These are phyloP conservation scores for Silene coronaria DNA, from an alignment of 179 eudicot genomes.

Conservation along the genomic window DNA sequence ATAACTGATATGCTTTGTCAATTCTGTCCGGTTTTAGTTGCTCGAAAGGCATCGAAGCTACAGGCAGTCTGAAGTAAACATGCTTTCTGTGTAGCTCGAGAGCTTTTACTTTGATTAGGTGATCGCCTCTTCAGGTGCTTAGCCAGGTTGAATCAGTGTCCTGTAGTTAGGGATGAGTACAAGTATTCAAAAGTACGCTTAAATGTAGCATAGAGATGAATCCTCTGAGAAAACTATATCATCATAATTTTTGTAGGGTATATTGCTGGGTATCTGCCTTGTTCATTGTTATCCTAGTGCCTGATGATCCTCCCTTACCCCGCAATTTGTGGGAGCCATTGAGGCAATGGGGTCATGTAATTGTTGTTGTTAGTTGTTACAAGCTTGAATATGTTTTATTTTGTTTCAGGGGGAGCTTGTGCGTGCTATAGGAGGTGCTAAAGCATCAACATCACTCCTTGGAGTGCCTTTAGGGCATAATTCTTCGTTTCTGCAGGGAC, in stretches of 20 bases:
- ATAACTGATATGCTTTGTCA: background rate
- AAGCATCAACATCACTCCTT: conserved; percentile 75
- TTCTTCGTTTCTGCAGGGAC: conserved; percentile 95
- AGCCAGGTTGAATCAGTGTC: background rate
- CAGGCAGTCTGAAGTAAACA: background rate
- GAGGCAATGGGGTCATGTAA: no score
- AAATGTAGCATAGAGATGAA: background rate
- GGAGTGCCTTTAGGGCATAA: conserved; percentile 96
- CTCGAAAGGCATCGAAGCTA: background rate
- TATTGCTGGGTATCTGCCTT: background rate
- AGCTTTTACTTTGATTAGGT: background rate
- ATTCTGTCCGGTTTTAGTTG: background rate
- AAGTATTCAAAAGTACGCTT: background rate
- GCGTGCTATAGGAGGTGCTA: conserved; percentile 89
- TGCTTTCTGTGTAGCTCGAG: background rate
- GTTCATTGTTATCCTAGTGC: conserved; percentile 8
- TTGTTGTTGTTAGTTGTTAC: no score
- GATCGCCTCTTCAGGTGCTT: background rate
- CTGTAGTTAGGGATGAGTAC: background rate
- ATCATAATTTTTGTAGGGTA: background rate
- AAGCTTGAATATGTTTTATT: conserved; percentile 1
- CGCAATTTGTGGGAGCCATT: no score
- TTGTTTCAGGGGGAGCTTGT: conserved; percentile 72
- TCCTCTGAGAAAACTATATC: background rate
- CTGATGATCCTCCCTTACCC: no score